These are phyloP conservation scores for Daldinia decipiens DNA, from an alignment of 495 filamentous ascomycete genomes.

Conservation along the genomic window DNA sequence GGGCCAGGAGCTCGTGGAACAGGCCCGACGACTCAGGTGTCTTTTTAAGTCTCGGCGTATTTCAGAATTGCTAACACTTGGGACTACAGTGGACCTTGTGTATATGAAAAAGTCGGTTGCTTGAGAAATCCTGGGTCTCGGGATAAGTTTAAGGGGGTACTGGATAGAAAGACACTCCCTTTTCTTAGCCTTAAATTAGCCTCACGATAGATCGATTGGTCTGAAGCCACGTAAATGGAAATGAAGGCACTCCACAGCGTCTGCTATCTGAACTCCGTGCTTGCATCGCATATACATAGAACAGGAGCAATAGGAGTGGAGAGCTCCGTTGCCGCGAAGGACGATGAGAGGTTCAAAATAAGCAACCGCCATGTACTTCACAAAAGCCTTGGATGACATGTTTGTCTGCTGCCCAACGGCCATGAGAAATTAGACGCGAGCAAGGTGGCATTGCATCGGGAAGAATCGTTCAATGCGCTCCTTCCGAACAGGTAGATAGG, in stretches of 20 bases:
- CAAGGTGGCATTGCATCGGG: conserved; percentile 44
- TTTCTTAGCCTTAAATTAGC: conserved; percentile 34
- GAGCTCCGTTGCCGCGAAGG: conserved; percentile 21
- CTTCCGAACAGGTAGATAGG: conserved; percentile 39
- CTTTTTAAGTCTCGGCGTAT: conserved; percentile 1
- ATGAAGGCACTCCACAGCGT: conserved; percentile 28
- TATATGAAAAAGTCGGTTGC: conserved; percentile 46
- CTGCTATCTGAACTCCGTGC: conserved; percentile 25
- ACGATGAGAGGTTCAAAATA: conserved; percentile 26
- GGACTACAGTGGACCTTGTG: conserved; percentile 32
- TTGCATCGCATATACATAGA: conserved; percentile 34
- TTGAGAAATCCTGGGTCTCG: conserved; percentile 13
- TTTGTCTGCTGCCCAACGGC: conserved; percentile 43
- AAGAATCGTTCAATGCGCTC: conserved; percentile 37
- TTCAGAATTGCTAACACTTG: conserved; percentile 17
- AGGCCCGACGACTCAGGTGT: conserved; percentile 12
- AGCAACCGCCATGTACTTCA: conserved; percentile 17
- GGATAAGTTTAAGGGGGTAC: background rate
- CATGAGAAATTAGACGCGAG: conserved; percentile 41
- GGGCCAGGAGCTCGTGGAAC: background rate
- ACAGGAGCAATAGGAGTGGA: conserved; percentile 36
- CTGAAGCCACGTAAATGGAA: conserved; percentile 9
- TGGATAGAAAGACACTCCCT: conserved; percentile 15
- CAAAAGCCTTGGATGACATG: conserved; percentile 19
- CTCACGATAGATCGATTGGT: conserved; percentile 40